Conservation (phyloP, 805 yeast genomes). For the Maudiozyma saulgeensis region DNA sequence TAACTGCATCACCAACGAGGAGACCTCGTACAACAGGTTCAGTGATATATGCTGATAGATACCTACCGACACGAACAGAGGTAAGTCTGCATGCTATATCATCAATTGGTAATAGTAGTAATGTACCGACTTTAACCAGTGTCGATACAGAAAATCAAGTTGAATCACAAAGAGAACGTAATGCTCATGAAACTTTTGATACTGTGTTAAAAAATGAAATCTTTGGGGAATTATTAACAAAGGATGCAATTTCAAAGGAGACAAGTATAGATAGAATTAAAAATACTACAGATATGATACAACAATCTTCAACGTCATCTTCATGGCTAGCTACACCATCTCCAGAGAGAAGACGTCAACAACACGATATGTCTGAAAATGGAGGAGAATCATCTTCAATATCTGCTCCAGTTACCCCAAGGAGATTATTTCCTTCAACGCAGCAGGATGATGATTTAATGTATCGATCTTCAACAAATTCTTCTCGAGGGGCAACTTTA, state of each 20-base stretch:
- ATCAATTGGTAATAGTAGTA: constrained; percentile 25
- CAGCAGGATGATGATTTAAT: constrained; percentile 9
- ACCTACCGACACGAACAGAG: constrained; percentile 80
- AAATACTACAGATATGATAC: constrained; percentile 15
- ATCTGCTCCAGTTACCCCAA: constrained; percentile 30
- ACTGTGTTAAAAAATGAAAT: constrained; percentile 80
- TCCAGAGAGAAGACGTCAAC: constrained; percentile 1
- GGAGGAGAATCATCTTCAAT: background rate
- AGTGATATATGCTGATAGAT: constrained; percentile 64
- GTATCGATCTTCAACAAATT: constrained; percentile 16
- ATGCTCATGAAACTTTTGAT: constrained; percentile 80
- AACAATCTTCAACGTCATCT: background rate
- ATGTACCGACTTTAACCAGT: constrained; percentile 18
- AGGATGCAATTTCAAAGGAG: constrained; percentile 24
- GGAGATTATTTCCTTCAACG: constrained; percentile 15
- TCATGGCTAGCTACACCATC: constrained; percentile 5
- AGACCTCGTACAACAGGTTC: constrained; percentile 26
- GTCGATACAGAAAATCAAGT: constrained; percentile 40
- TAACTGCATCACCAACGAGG: constrained; percentile 15
- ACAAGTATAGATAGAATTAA: constrained; percentile 26
- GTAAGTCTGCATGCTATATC: constrained; percentile 82
- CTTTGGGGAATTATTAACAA: constrained; percentile 79
- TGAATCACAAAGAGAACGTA: constrained; percentile 61
- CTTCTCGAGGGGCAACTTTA: constrained; percentile 43
- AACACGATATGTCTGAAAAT: background rate